Evolutionary conservation across 495 filamentous ascomycete genomes (phyloP), one percentile per base, ranked within the genome.

Genomic region (Annulohypoxylon nitens): DNA sequence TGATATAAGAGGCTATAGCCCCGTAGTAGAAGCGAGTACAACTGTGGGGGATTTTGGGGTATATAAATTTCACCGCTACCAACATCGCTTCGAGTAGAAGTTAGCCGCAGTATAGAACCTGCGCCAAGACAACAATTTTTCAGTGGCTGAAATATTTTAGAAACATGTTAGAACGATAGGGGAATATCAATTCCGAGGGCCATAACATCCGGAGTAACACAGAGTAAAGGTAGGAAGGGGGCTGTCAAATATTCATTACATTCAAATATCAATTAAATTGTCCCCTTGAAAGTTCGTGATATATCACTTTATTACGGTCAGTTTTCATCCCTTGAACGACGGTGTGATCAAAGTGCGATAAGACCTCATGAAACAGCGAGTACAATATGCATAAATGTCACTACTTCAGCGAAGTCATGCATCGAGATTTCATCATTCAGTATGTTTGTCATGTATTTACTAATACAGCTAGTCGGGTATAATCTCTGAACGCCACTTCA

Each of bases 401-500:
- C 23, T 20, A 41, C n/a, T 25, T 36, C 11, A 57, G 45, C 7
- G 10, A 37, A 53, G 36, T 25, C 16, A 33, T 37, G n/a, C 12
- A 16, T 45, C 39, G 50, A 61, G 37, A 9, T 64, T 61, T 58
- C 30, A 57, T 47, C 30, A 55, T 55, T 70, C 9, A 30, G 55
- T 30, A 67, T 61, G 45, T 43, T 47, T 67, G 58, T 30, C 36
- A 61, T 53, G 59, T 41, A 59, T 39, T 39, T 68, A 71, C 48
- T 41, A 55, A 71, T 70, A 68, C 63, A 67, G 58, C 58, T 64
- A 41, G 30, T 51, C 33, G 72, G 72, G 72, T 71, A 75, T 75
- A 67, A 61, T 64, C 63, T 55, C 23, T 51, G 33, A 57, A 51
- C 60, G 61, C 59, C 63, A 47, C 23, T 47, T 26, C 23, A 37